phyloP scores from a whole-genome alignment of 2,329 filamentous ascomycete genomes.

The Alternaria sp. region DNA sequence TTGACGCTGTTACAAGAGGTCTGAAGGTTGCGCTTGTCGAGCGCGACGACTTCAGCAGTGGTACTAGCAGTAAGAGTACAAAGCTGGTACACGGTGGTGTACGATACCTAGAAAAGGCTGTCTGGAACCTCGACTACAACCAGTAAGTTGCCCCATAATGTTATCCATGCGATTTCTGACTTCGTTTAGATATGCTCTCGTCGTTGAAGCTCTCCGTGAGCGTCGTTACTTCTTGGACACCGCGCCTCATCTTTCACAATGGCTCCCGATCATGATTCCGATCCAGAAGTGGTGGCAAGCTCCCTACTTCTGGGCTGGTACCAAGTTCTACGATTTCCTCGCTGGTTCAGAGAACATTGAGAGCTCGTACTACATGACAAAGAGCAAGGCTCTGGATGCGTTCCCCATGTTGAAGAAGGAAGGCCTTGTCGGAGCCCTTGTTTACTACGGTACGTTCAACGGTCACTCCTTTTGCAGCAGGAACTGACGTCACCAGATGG shows the following conservation, averaged over 20 bases:
- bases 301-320: constrained; percentile 78
- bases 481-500: constrained; percentile 64
- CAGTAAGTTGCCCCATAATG: constrained; percentile 59
- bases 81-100: constrained; percentile 87
- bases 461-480: background rate
- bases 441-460: constrained; percentile 72
- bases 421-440: constrained; percentile 78
- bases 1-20: constrained; percentile 80
- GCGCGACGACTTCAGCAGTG: constrained; percentile 80
- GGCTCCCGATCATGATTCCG: constrained; percentile 83
- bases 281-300: constrained; percentile 84
- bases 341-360: constrained; percentile 88
- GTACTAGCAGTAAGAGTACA: constrained; percentile 85
- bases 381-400: constrained; percentile 82
- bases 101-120: constrained; percentile 83
- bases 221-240: constrained; percentile 84
- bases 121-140: constrained; percentile 83
- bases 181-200: constrained; percentile 64
- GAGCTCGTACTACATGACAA: constrained; percentile 85
- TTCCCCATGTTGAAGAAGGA: constrained; percentile 89
- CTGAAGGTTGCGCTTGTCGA: constrained; percentile 82
- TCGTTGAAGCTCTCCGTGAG: constrained; percentile 81
- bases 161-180: background rate
- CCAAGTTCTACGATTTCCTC: constrained; percentile 83
- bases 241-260: constrained; percentile 79